Evolutionary conservation across 2,329 filamentous ascomycete genomes (phyloP).

Genomic region (Aspergillus melleus): DNA sequence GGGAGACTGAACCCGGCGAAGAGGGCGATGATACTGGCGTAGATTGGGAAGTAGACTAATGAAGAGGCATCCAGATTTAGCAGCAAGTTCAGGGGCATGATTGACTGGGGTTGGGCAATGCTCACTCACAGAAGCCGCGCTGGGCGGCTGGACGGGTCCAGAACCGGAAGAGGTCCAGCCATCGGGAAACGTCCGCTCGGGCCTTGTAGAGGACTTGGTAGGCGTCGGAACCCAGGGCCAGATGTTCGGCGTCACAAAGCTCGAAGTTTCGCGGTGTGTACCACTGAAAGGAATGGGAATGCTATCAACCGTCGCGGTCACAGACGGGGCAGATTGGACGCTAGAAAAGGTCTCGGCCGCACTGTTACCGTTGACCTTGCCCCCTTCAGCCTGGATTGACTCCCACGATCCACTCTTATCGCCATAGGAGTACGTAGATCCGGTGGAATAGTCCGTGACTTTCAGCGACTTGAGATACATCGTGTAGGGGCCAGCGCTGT

Average conservation of each 20-base stretch:
- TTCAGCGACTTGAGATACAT: constrained; percentile 78
- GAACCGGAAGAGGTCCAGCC: constrained; percentile 78
- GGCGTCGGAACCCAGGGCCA: constrained; percentile 66
- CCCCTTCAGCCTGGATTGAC: constrained; percentile 79
- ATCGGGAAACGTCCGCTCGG: constrained; percentile 61
- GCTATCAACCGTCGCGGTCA: constrained; percentile 62
- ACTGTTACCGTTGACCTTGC: constrained; percentile 66
- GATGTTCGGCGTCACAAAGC: constrained; percentile 58
- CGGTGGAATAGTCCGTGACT: constrained; percentile 91
- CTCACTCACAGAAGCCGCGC: constrained; percentile 68
- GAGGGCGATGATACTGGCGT: constrained; percentile 51
- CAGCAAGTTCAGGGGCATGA: constrained; percentile 10
- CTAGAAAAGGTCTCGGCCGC: constrained; percentile 46
- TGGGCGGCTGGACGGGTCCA: constrained; percentile 76
- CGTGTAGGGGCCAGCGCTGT: constrained; percentile 75
- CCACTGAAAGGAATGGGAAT: constrained; percentile 67
- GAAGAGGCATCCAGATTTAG: constrained; percentile 26
- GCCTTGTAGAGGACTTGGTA: constrained; percentile 52
- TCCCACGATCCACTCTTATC: constrained; percentile 76
- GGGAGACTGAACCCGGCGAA: constrained; percentile 47
- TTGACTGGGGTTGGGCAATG: constrained; percentile 30
- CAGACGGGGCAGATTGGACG: constrained; percentile 55
- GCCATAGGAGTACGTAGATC: constrained; percentile 77
- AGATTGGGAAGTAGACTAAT: constrained; percentile 55
- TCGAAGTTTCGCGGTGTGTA: constrained; percentile 44